Evolutionary conservation across 495 filamentous ascomycete species (phyloP).

Genomic region (Xylaria venustula): DNA sequence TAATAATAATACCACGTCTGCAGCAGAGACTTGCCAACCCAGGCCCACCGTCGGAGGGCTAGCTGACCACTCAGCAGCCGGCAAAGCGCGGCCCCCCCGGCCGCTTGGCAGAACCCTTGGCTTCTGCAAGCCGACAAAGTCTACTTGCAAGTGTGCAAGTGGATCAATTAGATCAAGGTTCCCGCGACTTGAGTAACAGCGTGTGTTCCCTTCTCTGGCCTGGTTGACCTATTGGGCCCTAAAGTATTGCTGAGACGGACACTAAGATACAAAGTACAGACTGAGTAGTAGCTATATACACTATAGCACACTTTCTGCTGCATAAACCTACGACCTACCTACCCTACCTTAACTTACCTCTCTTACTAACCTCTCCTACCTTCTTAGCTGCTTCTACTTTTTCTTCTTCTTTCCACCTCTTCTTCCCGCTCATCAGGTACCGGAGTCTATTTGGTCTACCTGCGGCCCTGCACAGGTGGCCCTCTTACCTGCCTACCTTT

Average conservation of each 20-base stretch:
- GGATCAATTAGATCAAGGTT: slow-evolving; percentile 15
- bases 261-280: too few species aligned
- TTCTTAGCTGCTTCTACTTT: background rate
- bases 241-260: too few species aligned
- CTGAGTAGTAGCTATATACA: background rate
- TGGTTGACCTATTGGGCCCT: too few species aligned
- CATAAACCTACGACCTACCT: slow-evolving; percentile 14
- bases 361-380: slow-evolving; percentile 29
- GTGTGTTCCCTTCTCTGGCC: slow-evolving; percentile 22
- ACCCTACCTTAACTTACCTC: slow-evolving; percentile 31
- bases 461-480: too few species aligned
- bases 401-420: background rate
- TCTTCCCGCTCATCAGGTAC: too few species aligned
- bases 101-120: slow-evolving; percentile 9
- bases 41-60: slow-evolving; percentile 24
- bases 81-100: slow-evolving; percentile 28
- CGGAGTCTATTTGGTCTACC: too few species aligned
- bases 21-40: slow-evolving; percentile 3
- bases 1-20: too few species aligned
- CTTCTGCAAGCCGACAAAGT: background rate
- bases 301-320: background rate
- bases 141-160: background rate
- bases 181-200: slow-evolving; percentile 18
- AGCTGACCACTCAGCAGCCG: slow-evolving; percentile 23
- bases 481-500: background rate